Evolutionary conservation across 176 grass and related monocot species (phyloP), one percentile per base, ranked within the genome.

Genomic region (Tillandsia leiboldiana): DNA sequence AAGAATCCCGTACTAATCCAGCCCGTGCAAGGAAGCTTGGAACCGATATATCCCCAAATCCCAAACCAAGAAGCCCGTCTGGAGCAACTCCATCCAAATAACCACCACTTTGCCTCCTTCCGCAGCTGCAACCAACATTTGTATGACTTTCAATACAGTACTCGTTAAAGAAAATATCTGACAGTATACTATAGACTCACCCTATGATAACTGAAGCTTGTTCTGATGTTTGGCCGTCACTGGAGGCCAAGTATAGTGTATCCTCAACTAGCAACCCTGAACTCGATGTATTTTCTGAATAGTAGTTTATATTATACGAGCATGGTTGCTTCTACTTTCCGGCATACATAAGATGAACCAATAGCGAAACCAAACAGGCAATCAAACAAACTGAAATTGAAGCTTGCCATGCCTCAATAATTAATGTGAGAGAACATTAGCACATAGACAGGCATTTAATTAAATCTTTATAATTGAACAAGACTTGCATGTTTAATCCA

Each of bases 301-400:
- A 70, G 78, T 99, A 99, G 3, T 79, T 80, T 15, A 90, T 88
- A 61, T 75, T 80, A 67, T 93, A 99, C 51, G 90, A 87, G 64
- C 94, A 99, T 75, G 89, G 84, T 70, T 90, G 87, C 80, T 99
- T 90, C n/a, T n/a, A n/a, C n/a, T n/a, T n/a, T n/a, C n/a, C n/a
- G n/a, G n/a, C n/a, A n/a, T n/a, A n/a, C n/a, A n/a, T n/a, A n/a
- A n/a, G n/a, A n/a, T n/a, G n/a, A n/a, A n/a, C n/a, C n/a, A n/a
- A n/a, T n/a, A n/a, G n/a, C n/a, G n/a, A n/a, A n/a, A n/a, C n/a
- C n/a, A n/a, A n/a, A n/a, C n/a, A n/a, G n/a, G n/a, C n/a, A n/a
- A n/a, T n/a, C n/a, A n/a, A n/a, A n/a, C n/a, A n/a, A n/a, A n/a
- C n/a, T n/a, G n/a, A n/a, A n/a, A n/a, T n/a, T n/a, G n/a, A n/a